Percentiles rank a stretch among this genome's conserved stretches.
These are phyloP conservation scores for Flueggea neowawraea DNA, from an alignment of 441 rosid genomes.

Conservation along the genomic window DNA sequence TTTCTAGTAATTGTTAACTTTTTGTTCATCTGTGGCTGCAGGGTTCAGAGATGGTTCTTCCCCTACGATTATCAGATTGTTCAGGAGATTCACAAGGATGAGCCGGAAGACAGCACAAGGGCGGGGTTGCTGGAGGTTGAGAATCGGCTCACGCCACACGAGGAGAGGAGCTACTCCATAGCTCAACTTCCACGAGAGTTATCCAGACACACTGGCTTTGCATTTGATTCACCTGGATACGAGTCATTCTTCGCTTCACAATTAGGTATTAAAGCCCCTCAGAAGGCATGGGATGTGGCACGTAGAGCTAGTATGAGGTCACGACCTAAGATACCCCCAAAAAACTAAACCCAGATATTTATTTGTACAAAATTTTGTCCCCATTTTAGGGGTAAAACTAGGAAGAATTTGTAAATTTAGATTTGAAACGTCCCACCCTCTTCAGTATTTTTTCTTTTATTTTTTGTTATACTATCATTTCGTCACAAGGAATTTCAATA, in stretches of 20 bases:
- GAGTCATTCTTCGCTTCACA: slow-evolving; percentile 98
- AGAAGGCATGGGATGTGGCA: slow-evolving; percentile 98
- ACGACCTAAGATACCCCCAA: not conserved
- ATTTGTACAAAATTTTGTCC: too few relatives aligned
- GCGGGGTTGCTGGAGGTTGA: slow-evolving; percentile 48
- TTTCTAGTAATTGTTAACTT: not conserved
- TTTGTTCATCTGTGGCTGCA: slow-evolving; percentile 21
- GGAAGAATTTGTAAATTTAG: too few relatives aligned
- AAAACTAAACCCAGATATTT: too few relatives aligned
- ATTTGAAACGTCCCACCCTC: too few relatives aligned
- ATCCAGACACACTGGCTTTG: slow-evolving; percentile 94
- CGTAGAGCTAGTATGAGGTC: slow-evolving; percentile 80
- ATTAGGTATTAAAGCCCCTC: slow-evolving; percentile 82
- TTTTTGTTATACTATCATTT: too few relatives aligned
- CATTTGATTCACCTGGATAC: slow-evolving; percentile 95
- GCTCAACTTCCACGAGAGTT: slow-evolving; percentile 87
- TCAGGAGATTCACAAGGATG: slow-evolving; percentile 87
- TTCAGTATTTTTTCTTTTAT: too few relatives aligned
- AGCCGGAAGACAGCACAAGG: slow-evolving; percentile 52
- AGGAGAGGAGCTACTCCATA: slow-evolving; percentile 82
- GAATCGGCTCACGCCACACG: slow-evolving; percentile 69
- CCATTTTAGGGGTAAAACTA: too few relatives aligned
- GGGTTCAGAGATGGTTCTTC: slow-evolving; percentile 90
- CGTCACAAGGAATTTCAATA: too few relatives aligned
- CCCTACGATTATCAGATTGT: slow-evolving; percentile 93